phyloP scores from a whole-genome alignment of 805 yeast species.

The Starmerella bacillaris region DNA sequence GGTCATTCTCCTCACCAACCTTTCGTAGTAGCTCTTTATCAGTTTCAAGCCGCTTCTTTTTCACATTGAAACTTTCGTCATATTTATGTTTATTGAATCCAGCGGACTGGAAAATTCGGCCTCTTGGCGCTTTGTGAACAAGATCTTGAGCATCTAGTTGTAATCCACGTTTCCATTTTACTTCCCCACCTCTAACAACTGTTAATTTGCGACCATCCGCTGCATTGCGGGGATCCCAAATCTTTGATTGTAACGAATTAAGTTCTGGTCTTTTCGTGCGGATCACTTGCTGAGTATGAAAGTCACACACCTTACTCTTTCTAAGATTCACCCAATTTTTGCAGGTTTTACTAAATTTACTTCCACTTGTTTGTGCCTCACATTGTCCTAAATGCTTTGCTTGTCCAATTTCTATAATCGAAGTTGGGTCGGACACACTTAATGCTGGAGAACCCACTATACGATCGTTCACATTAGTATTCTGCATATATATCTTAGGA shows the following conservation, averaged over 20 bases:
- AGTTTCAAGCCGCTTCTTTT: conserved; percentile 20
- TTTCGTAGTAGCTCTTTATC: conserved; percentile 16
- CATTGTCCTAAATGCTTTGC: conserved; percentile 56
- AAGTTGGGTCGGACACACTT: conserved; percentile 32
- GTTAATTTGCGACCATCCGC: conserved; percentile 27
- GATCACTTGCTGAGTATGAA: conserved; percentile 41
- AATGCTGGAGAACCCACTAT: conserved; percentile 32
- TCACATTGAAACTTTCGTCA: conserved; percentile 24
- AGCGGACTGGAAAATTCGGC: conserved; percentile 9
- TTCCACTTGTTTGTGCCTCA: conserved; percentile 27
- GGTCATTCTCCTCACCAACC: conserved; percentile 17
- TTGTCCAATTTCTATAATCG: conserved; percentile 56
- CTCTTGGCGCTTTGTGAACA: conserved; percentile 11
- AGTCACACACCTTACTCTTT: conserved; percentile 44
- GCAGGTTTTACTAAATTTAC: conserved; percentile 30
- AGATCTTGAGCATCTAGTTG: conserved; percentile 20
- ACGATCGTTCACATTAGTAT: conserved; percentile 2
- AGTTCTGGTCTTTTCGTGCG: conserved; percentile 60
- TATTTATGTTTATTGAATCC: conserved; percentile 30
- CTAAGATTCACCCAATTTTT: conserved; percentile 39
- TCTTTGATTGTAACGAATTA: conserved; percentile 37
- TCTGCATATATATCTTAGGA: conserved; percentile 35
- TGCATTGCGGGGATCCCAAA: conserved; percentile 32
- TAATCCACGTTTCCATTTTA: conserved; percentile 18
- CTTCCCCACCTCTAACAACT: conserved; percentile 25